Evolutionary conservation across 106 monocot genomes (phyloP).

Genomic region (Dioscorea alata): DNA sequence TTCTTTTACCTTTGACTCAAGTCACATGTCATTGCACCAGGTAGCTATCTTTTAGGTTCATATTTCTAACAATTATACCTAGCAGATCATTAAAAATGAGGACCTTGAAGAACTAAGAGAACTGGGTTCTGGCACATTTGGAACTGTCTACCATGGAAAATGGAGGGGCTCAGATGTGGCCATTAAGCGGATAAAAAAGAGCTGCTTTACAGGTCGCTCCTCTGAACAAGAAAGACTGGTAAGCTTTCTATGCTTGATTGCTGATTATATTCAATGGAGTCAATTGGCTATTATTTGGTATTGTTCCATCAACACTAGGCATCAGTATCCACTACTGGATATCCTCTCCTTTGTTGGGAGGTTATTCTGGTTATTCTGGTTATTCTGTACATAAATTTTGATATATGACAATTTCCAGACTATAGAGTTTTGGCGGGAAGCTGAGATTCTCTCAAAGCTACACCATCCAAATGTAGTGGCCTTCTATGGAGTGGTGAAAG

Average conservation of each 20-base stretch:
- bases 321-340: too few species aligned
- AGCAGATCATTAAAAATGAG: slow-evolving; percentile 85
- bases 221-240: slow-evolving; percentile 95
- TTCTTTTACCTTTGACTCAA: neutral
- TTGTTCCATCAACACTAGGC: too few species aligned
- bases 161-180: slow-evolving; percentile 98
- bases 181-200: slow-evolving; percentile 92
- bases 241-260: slow-evolving; percentile 2
- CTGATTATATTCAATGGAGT: too few species aligned
- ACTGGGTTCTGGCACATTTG: slow-evolving; percentile 90
- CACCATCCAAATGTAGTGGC: slow-evolving; percentile 96
- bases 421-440: slow-evolving; percentile 87
- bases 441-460: slow-evolving; percentile 84
- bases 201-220: slow-evolving; percentile 78
- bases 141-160: slow-evolving; percentile 95
- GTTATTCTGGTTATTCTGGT: too few species aligned
- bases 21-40: too few species aligned
- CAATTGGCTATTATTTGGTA: too few species aligned
- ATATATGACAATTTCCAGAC: slow-evolving; percentile 36
- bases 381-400: neutral
- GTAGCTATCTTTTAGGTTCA: neutral
- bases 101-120: slow-evolving; percentile 92
- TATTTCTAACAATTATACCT: neutral
- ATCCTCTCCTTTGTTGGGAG: too few species aligned
- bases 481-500: slow-evolving; percentile 84